Conservation (phyloP, 2,329 filamentous ascomycete genomes). For the Myriosclerotinia duriaeana region DNA sequence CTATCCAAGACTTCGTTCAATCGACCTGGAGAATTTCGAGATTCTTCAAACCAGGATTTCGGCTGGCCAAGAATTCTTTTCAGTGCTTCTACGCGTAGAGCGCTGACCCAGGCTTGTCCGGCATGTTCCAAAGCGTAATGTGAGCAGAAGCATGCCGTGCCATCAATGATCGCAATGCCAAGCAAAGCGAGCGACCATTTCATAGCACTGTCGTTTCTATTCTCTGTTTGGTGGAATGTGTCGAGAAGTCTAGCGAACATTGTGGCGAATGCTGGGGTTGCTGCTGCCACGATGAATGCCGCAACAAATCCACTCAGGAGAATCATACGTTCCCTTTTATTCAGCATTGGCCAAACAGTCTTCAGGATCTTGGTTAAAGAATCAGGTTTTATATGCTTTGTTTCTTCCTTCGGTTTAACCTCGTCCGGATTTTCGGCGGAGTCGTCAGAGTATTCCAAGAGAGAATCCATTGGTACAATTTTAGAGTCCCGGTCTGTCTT, state of each 20-base stretch:
- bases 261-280: slow-evolving; percentile 66
- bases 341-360: slow-evolving; percentile 70
- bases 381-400: slow-evolving; percentile 25
- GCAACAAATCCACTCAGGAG: slow-evolving; percentile 59
- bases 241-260: slow-evolving; percentile 70
- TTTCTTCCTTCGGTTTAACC: not conserved
- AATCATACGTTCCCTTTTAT: slow-evolving; percentile 49
- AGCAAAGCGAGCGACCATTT: slow-evolving; percentile 71
- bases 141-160: slow-evolving; percentile 60
- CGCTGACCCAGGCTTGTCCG: slow-evolving; percentile 75
- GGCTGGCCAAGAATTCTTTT: slow-evolving; percentile 72
- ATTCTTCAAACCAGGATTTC: slow-evolving; percentile 72
- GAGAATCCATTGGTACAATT: not conserved
- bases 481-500: slow-evolving; percentile 4
- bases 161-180: slow-evolving; percentile 66
- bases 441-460: slow-evolving; percentile 1
- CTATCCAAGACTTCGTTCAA: slow-evolving; percentile 74
- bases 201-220: slow-evolving; percentile 29
- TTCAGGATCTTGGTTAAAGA: slow-evolving; percentile 57
- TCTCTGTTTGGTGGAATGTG: slow-evolving; percentile 59
- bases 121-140: slow-evolving; percentile 70
- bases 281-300: slow-evolving; percentile 33
- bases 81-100: slow-evolving; percentile 66
- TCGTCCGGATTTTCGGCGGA: not conserved
- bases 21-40: slow-evolving; percentile 60